Conservation (phyloP, 2,329 filamentous ascomycete species). For the Leptographium lundbergii region DNA sequence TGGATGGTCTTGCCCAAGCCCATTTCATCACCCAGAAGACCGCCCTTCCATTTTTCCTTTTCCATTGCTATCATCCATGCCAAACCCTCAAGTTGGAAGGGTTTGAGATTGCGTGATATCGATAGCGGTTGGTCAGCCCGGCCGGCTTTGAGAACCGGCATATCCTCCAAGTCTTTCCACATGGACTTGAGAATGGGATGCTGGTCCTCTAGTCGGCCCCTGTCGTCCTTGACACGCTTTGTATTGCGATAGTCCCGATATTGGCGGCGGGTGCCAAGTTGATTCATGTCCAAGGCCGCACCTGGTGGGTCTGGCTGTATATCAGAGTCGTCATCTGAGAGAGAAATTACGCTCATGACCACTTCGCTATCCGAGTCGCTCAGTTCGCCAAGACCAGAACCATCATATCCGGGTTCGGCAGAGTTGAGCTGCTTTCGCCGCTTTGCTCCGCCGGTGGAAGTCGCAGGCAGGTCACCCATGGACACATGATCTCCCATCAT, state of each 20-base stretch:
- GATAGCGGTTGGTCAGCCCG: slow-evolving; percentile 58
- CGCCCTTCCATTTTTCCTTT: slow-evolving; percentile 70
- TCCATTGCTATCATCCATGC: slow-evolving; percentile 94
- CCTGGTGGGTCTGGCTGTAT: neutral
- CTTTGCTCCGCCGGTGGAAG: too few species aligned
- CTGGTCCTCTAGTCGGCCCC: slow-evolving; percentile 55
- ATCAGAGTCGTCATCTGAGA: slow-evolving; percentile 15
- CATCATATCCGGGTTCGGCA: too few species aligned
- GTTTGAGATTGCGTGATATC: slow-evolving; percentile 77
- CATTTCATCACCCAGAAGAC: slow-evolving; percentile 94
- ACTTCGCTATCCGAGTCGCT: too few species aligned
- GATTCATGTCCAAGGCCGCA: neutral
- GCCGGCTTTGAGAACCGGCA: slow-evolving; percentile 50
- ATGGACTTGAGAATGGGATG: slow-evolving; percentile 74
- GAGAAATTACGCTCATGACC: neutral
- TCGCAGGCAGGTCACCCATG: too few species aligned
- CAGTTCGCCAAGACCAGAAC: too few species aligned
- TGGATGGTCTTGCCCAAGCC: slow-evolving; percentile 98
- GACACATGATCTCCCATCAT: too few species aligned
- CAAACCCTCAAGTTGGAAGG: slow-evolving; percentile 86
- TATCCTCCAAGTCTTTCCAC: slow-evolving; percentile 65
- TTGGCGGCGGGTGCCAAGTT: slow-evolving; percentile 19
- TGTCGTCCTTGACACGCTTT: slow-evolving; percentile 30
- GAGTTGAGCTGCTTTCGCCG: too few species aligned
- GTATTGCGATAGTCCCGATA: slow-evolving; percentile 16